Conservation (phyloP, 805 yeast genomes). For the Saccharomyces eubayanus region DNA sequence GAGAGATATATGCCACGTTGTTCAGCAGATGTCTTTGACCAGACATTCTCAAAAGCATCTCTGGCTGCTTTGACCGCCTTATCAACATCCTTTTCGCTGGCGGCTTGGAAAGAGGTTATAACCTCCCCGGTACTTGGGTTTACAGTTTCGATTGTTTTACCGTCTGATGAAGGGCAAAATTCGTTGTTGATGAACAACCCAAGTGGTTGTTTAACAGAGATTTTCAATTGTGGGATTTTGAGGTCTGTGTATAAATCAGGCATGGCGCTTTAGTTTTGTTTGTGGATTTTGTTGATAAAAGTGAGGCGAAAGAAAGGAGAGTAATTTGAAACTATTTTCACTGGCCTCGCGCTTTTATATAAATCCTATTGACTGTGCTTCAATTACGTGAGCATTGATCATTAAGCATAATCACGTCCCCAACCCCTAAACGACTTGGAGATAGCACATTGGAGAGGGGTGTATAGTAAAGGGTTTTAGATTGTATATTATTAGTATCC, state of each 20-base stretch:
- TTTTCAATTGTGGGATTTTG: slow-evolving; percentile 14
- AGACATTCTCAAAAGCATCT: slow-evolving; percentile 35
- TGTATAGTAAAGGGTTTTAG: not conserved
- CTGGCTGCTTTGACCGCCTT: slow-evolving; percentile 44
- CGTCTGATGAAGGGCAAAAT: slow-evolving; percentile 35
- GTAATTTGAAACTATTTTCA: not conserved
- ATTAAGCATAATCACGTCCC: not conserved
- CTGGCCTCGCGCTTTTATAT: not conserved
- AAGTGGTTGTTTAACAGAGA: slow-evolving; percentile 45
- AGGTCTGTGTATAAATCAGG: slow-evolving; percentile 8
- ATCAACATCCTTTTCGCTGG: slow-evolving; percentile 41
- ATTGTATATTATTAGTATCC: not conserved
- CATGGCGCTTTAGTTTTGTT: slow-evolving; percentile 13
- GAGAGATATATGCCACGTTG: slow-evolving; percentile 35
- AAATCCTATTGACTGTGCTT: not conserved
- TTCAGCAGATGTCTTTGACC: slow-evolving; percentile 40
- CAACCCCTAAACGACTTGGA: not conserved
- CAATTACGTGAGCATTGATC: not conserved
- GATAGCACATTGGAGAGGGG: not conserved
- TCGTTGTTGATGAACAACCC: slow-evolving; percentile 56
- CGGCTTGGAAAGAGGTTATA: slow-evolving; percentile 41
- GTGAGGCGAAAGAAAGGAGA: not conserved
- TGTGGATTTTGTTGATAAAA: not conserved
- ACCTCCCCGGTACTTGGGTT: slow-evolving; percentile 45
- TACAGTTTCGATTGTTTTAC: slow-evolving; percentile 35